A percentile compares a stretch with the other conserved stretches of the same genome.
Evolutionary conservation across 2,329 filamentous ascomycete species (phyloP).

Genomic region (Monosporascus ibericus): DNA sequence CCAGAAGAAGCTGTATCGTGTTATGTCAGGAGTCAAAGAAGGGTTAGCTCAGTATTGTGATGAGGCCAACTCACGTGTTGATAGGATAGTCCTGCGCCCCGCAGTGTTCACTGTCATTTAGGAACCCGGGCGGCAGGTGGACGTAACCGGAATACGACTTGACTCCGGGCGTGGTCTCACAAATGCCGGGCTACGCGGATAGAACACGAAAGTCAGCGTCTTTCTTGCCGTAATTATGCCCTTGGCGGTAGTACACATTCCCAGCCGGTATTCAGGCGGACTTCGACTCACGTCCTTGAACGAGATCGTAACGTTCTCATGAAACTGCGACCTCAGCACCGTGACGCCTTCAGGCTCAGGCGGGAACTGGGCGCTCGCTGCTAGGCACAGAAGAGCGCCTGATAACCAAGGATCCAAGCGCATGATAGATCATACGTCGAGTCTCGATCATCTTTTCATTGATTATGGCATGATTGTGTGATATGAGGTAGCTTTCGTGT

Average conservation of each 20-base stretch:
- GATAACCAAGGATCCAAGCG: too few relatives aligned
- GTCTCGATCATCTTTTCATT: too few relatives aligned
- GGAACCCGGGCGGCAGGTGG: background rate
- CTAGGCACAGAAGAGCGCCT: background rate
- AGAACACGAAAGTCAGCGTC: background rate
- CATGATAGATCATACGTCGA: too few relatives aligned
- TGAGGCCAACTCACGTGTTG: background rate
- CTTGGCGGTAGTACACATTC: background rate
- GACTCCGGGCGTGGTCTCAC: constrained; percentile 10
- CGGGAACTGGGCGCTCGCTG: constrained; percentile 4
- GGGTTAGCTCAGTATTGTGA: background rate
- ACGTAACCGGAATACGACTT: background rate
- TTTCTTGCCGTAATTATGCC: background rate
- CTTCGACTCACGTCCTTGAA: constrained; percentile 5
- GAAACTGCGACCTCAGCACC: constrained; percentile 7
- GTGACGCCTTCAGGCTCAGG: constrained; percentile 6
- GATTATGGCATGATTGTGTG: too few relatives aligned
- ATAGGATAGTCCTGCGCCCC: background rate
- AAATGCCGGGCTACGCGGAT: constrained; percentile 4
- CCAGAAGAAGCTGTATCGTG: constrained; percentile 40
- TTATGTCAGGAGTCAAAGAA: background rate
- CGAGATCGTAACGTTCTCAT: constrained; percentile 10
- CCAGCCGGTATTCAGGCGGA: background rate
- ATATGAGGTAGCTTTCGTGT: too few relatives aligned
- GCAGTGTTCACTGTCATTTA: background rate